Evolutionary conservation across 805 yeast genomes (phyloP), one percentile per base, ranked within the genome.

Genomic region (Candida parachauliodes): DNA sequence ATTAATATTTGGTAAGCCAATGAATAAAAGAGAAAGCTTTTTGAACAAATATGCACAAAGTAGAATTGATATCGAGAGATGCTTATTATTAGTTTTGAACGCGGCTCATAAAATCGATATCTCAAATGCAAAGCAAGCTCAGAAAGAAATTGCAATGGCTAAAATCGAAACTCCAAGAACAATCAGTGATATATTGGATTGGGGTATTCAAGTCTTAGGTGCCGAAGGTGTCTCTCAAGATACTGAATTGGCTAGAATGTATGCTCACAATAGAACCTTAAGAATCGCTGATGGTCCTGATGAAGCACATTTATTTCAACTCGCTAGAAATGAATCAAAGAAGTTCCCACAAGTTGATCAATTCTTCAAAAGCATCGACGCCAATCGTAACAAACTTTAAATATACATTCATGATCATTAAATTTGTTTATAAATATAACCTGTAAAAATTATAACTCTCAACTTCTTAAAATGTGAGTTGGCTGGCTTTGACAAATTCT

Each of bases 221-320:
- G 84, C 80, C 19, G 82, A 75, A 51, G 84, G 84, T 38, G 72
- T 79, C 8, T 70, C 77, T 28, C 79, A 77, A 52, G 84, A 79
- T 45, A 72, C 79, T 8, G 78, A 74, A 36, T 60, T 80, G 51
- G 77, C 83, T 2, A 55, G 70, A 41, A 55, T 70, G 55, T 80
- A 72, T 57, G 74, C 76, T 17, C 55, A 57, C 39, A 61, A 71
- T 32, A 65, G 85, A 52, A 76, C 79, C 30, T 65, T 79, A 39
- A 60, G 84, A 44, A 74, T 78, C 39, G 83, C 84, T 11, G 85
- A 80, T 53, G 84, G 84, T 9, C 85, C 85, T 2, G 84, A 79
- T 60, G 84, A 78, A 54, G 81, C 80, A 3, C 83, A 79, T 52
- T 58, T 76, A 52, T 59, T 60, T 42, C 83, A 78, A 57, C 60